Conservation (phyloP, 208 protist species). For the Trichomonas gallinae region DNA sequence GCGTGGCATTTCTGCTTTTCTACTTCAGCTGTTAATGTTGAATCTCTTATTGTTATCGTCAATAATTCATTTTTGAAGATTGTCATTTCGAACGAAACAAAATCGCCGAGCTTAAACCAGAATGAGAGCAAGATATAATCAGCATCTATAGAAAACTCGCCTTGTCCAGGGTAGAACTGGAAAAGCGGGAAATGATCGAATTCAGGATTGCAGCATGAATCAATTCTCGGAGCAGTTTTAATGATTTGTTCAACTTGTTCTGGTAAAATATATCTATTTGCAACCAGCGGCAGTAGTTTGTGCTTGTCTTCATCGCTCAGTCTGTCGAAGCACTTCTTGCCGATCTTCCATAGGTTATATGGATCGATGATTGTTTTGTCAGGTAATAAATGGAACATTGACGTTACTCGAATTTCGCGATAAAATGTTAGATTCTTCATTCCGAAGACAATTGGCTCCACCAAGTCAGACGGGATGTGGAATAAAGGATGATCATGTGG, state of each 20-base stretch:
- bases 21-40: not conserved
- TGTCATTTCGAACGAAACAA: not conserved
- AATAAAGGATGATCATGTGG: not conserved
- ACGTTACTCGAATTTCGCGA: not conserved
- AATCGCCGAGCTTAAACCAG: not conserved
- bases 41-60: not conserved
- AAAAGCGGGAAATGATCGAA: conserved; percentile 9
- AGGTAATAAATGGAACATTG: not conserved
- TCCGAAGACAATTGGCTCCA: not conserved
- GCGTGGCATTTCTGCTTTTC: not conserved
- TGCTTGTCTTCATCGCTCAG: not conserved
- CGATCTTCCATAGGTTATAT: not conserved
- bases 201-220: not conserved
- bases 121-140: not conserved
- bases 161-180: not conserved
- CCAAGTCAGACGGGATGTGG: not conserved
- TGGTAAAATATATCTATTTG: not conserved
- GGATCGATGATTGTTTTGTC: not conserved
- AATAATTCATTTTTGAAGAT: not conserved
- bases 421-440: not conserved
- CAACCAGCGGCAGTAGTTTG: not conserved
- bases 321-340: not conserved
- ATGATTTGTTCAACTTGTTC: not conserved
- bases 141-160: not conserved
- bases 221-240: not conserved